Evolutionary conservation across 768 basidiomycete genomes (phyloP).

Genomic region (Pulveroboletus frians): DNA sequence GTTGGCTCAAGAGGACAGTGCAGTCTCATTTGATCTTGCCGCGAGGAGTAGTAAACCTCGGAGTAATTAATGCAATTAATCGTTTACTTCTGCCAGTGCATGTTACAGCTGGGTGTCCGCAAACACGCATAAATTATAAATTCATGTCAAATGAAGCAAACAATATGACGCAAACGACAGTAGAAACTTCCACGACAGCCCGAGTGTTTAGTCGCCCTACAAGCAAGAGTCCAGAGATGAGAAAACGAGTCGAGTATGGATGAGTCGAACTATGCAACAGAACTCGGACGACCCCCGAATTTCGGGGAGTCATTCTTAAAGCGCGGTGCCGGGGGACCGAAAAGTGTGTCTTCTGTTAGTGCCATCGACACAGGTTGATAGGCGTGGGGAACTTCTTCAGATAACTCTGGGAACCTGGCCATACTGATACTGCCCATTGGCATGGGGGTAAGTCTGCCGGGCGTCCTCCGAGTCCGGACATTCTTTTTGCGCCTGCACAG

Average conservation of each 20-base stretch:
- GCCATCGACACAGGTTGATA: conserved; percentile 69
- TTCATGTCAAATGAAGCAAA: conserved; percentile 10
- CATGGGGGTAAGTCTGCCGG: conserved; percentile 53
- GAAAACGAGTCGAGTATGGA: neutral
- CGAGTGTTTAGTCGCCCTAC: neutral
- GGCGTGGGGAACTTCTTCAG: conserved; percentile 39
- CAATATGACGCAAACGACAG: neutral
- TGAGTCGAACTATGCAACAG: conserved; percentile 31
- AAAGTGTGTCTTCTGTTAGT: conserved; percentile 42
- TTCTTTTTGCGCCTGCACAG: conserved; percentile 47
- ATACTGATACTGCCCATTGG: conserved; percentile 41
- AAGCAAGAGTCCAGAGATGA: conserved; percentile 6
- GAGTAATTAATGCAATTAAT: conserved; percentile 14
- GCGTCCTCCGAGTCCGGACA: conserved; percentile 31
- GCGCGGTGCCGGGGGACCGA: conserved; percentile 53
- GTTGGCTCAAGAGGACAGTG: conserved; percentile 24
- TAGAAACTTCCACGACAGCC: conserved; percentile 7
- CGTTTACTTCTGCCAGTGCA: conserved; percentile 2
- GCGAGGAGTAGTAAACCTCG: conserved; percentile 27
- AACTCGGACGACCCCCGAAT: conserved; percentile 38
- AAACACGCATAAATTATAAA: neutral
- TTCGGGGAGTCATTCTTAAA: conserved; percentile 38
- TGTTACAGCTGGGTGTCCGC: neutral
- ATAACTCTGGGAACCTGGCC: conserved; percentile 35
- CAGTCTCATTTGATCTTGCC: conserved; percentile 28